Evolutionary conservation across 2,329 filamentous ascomycete genomes (phyloP), one percentile per base, ranked within the genome.

Genomic region (Alternaria metachromatica): DNA sequence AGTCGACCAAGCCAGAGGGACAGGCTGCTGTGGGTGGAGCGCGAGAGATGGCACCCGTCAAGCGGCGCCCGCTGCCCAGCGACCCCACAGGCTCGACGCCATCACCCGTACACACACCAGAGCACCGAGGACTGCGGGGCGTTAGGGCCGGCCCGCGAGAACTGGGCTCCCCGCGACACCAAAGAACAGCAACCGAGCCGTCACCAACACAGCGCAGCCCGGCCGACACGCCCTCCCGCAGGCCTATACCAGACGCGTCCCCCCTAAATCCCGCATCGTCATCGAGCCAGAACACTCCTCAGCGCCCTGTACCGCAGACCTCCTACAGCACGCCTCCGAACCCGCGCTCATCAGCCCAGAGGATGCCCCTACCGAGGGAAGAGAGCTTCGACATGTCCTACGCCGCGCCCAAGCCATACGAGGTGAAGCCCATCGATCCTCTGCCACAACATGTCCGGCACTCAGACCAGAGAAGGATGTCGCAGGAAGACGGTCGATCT

Each of bases 31-130:
- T 79, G 57, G 77, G 80, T 60, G 81, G 58, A 79, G 86, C 83
- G 63, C 87, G 86, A 53, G 84, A 87, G 83, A 86, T 70, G 69
- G 86, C 87, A 25, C 86, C 88, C 49, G 88, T 96, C 49, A 97
- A 95, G 83, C 87, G 95, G 69, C 87, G 95, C 33, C 95, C 95
- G 20, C 82, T 97, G 43, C 94, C 95, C 1, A 90, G 88, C 2
- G 92, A 96, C 76, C 93, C 93, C 13, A 87, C 91, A 30, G 83
- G 77, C 74, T 33, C 74, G 64, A 85, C 87, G 71, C 76, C 72
- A 60, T 80, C 73, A 66, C 75, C 74, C 20, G 44, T 72, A 49
- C 66, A 60, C 53, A 75, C 74, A 6, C 72, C 76, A 26, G 77
- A 79, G 44, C 72, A 72, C 44, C 75, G 76, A 20, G 73, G 74